Conservation (phyloP, 192 early-diverging fungal species). For the Mortierella claussenii region DNA sequence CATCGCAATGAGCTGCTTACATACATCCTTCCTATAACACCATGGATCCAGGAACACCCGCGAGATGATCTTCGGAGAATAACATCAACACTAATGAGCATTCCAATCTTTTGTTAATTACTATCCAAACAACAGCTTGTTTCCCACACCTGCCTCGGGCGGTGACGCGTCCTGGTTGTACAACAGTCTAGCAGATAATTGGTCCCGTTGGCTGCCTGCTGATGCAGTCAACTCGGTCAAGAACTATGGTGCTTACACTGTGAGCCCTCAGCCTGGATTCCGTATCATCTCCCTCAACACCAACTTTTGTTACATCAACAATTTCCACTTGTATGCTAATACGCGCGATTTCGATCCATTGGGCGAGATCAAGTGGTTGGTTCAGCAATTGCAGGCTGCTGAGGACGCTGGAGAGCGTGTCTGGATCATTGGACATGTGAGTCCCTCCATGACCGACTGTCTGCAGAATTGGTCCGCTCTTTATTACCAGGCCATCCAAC, state of each 20-base stretch:
- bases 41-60: no score
- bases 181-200: constrained; percentile 47
- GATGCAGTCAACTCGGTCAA: constrained; percentile 42
- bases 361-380: constrained; percentile 59
- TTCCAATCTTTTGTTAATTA: no score
- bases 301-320: constrained; percentile 67
- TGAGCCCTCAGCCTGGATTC: constrained; percentile 53
- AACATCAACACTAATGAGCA: no score
- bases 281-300: constrained; percentile 66
- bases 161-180: constrained; percentile 59
- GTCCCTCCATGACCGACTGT: constrained; percentile 57
- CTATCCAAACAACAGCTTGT: no score
- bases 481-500: constrained; percentile 64
- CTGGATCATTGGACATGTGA: constrained; percentile 69
- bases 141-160: constrained; percentile 31
- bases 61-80: no score
- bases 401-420: constrained; percentile 61
- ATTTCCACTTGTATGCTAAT: constrained; percentile 60
- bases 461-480: constrained; percentile 61
- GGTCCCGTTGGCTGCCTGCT: constrained; percentile 57
- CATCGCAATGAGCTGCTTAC: no score
- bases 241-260: constrained; percentile 59
- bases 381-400: constrained; percentile 57
- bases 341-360: constrained; percentile 58
- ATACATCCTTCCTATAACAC: no score